phyloP scores from a whole-genome alignment of 805 yeast genomes.

The Yamadazyma sp. region DNA sequence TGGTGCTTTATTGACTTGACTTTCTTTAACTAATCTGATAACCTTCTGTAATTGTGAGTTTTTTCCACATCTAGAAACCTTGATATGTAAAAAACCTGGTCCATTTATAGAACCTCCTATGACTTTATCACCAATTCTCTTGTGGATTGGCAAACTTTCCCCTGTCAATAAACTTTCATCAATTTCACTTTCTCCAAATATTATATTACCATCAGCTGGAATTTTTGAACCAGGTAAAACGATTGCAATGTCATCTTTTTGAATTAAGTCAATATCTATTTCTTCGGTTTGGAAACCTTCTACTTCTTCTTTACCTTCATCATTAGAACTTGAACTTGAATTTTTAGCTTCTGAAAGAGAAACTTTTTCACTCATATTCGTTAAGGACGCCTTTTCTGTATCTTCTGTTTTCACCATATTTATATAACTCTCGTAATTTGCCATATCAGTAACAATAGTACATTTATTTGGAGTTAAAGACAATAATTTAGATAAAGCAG shows the following conservation, averaged over 20 bases:
- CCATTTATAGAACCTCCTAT: conserved; percentile 94
- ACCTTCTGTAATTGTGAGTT: conserved; percentile 86
- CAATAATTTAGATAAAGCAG: conserved; percentile 77
- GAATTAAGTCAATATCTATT: conserved; percentile 75
- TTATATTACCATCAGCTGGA: conserved; percentile 87
- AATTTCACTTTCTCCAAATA: conserved; percentile 75
- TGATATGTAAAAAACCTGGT: conserved; percentile 63
- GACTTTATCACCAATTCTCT: conserved; percentile 56
- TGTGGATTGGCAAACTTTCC: conserved; percentile 75
- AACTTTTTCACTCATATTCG: too few relatives aligned
- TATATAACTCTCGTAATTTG: conserved; percentile 19
- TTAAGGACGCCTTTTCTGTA: too few relatives aligned
- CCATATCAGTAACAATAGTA: conserved; percentile 49
- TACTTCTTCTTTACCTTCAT: conserved; percentile 3
- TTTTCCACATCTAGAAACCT: conserved; percentile 70
- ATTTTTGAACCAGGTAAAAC: conserved; percentile 83
- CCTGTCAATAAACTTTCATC: conserved; percentile 93
- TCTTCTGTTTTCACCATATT: conserved; percentile 6
- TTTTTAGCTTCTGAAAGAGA: too few relatives aligned
- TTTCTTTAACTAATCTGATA: conserved; percentile 79
- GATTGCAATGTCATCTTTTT: conserved; percentile 71
- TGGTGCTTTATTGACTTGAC: conserved; percentile 87
- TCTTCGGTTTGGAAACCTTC: conserved; percentile 37
- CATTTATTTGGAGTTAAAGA: conserved; percentile 80
- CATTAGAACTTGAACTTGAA: conserved; percentile 6